Evolutionary conservation across 805 yeast genomes (phyloP), one percentile per base, ranked within the genome.

Genomic region (Saccharomycopsis babjevae): DNA sequence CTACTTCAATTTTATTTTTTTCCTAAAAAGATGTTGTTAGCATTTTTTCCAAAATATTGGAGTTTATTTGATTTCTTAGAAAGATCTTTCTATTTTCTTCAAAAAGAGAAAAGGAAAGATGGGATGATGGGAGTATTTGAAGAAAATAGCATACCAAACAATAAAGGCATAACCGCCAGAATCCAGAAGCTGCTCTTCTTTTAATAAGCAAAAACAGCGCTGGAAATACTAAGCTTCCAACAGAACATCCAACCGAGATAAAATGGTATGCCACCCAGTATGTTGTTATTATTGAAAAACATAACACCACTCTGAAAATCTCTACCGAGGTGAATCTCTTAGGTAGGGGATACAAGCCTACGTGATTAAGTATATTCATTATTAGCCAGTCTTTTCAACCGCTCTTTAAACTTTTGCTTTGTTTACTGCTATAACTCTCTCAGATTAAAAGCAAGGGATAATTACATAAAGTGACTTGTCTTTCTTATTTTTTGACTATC

Each of bases 161-260:
- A 39, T 18, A 57, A 13, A 62, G 46, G 18, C 61, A 60, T 18
- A 62, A 8, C 38, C 57, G 22, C 65, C 65, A 62, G 50, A 62
- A 62, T 5, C 58, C 58, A 11, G 36, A 20, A 2, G 56, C 60
- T 32, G 52, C 54, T 46, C 55, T 18, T 43, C 60, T 30, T 54
- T 62, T 59, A 1, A 59, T 56, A 18, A 50, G 34, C n/a, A 59
- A 39, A 30, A 62, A 60, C 28, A 62, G 18, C n/a, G 65, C 52
- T 16, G 65, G 64, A 16, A 59, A 54, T 3, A 59, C 22, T 2
- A 50, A 10, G 20, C 52, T 28, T 5, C 57, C 57, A 46, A 59
- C 18, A 1, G 60, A 39, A 54, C 62, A 59, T 6, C 32, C 42
- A 39, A 59, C 25, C 7, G 52, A 52, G 13, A 62, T 20, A 5